Base-by-base conservation (phyloP, 2,329 filamentous ascomycete species). In the Albifimbria verrucaria region DNA sequence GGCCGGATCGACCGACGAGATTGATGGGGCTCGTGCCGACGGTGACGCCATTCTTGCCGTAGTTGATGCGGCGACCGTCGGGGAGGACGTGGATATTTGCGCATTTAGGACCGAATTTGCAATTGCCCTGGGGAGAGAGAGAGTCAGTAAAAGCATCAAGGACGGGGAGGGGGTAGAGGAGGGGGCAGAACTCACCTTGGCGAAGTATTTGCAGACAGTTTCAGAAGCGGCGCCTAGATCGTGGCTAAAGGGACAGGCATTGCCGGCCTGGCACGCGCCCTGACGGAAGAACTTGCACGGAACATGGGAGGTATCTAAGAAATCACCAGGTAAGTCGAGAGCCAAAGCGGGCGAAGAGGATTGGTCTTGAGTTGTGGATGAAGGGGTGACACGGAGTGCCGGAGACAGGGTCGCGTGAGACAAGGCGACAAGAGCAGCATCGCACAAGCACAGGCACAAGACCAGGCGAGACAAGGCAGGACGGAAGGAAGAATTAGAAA, bases 221-320 rank as follows among this genome's bases (percentile, higher is more conserved):
- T 97, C 91, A 49, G 89, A 83, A 41, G 92, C 85, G 25, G 86
- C 82, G 68, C 94, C 90, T 59, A 94, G 86, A 59, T 95, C 93
- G 75, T 99, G 94, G 64, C 92, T 90, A 74, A 97, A 99, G 41
- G 94, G 94, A 76, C 94, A 99, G 60, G 92, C 91, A 70, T 89
- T 90, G 63, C 94, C 94, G 53, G 94, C 94, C 80, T 97, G 93
- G 72, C 94, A 99, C 65, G 91, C 87, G 70, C 93, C 92, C 77
- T 96, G 91, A 51, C 92, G 87, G 74, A 94, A 99, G 88, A 99
- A 99, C 80, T 97, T 97, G 88, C 94, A 99, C 39, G 94, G 94
- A 44, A 99, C 94, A 77, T 97, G 94, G 57, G 92, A 89, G 18
- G 94, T 96, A 72, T 96, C 93, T 97, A 59, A 55, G 57, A 58